Percentiles rank a stretch among this genome's conserved stretches.
phyloP scores from a whole-genome alignment of 75 land plant genomes.

The Chamaecyparis obtusa region DNA sequence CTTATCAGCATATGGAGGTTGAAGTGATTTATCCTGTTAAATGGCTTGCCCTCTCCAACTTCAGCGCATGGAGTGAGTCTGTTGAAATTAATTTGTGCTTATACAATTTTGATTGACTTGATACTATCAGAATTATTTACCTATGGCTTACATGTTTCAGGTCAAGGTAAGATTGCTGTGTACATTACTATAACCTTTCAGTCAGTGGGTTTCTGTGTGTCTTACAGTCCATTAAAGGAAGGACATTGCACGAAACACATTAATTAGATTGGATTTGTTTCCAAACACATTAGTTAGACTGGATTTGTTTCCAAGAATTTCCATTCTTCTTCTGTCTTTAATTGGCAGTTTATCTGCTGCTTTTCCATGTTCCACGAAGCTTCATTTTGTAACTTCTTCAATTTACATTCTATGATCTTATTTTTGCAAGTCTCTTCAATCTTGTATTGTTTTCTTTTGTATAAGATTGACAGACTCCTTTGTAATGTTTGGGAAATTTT shows the following conservation, averaged over 20 bases:
- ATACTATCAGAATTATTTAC: not conserved
- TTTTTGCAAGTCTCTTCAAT: not conserved
- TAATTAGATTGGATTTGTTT: not conserved
- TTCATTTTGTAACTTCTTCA: not conserved
- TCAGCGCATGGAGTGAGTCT: not conserved
- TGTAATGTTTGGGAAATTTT: not conserved
- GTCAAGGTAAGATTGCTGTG: conserved; percentile 3
- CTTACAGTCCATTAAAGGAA: conserved; percentile 4
- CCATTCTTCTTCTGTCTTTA: not conserved
- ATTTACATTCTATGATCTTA: not conserved
- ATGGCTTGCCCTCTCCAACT: not conserved
- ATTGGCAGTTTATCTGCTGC: conserved; percentile 9
- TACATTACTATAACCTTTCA: not conserved
- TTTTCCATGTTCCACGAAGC: not conserved
- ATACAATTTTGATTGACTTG: conserved; percentile 6
- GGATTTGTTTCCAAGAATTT: conserved; percentile 5
- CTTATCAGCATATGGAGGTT: not conserved
- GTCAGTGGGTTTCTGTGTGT: conserved; percentile 2
- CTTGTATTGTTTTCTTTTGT: not conserved
- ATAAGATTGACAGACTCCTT: not conserved
- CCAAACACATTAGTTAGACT: not conserved
- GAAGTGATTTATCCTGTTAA: not conserved
- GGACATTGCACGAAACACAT: conserved; percentile 7
- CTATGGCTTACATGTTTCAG: conserved; percentile 12
- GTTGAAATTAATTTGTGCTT: not conserved